Base-by-base conservation (phyloP, 2,329 filamentous ascomycete genomes). In the Trichocomaceae sp. region DNA sequence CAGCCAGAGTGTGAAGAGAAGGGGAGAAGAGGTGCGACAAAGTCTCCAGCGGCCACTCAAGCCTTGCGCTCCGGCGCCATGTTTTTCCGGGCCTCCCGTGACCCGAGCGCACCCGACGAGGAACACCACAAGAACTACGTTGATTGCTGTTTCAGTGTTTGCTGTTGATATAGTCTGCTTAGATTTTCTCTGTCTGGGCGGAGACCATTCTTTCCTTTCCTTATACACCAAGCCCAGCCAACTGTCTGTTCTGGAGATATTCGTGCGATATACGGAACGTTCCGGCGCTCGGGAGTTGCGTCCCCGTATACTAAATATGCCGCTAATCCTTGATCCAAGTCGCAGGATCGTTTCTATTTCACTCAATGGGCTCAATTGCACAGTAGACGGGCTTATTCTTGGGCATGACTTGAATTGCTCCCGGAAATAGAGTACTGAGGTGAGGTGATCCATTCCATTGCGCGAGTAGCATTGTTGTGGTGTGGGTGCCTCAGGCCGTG, bases 1-100 rank as follows among this genome's bases (percentile, higher is more conserved):
- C 41, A 47, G 46, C 55, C 50, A 47, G 47, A 49, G 39, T 45
- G 54, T 51, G 47, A 47, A 50, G 61, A 61, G 60, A 63, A 68
- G 61, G 60, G 61, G 60, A 37, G 50, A 33, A 22, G 19, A 51
- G 41, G 49, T 51, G 49, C 49, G 49, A 51, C 49, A 39, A 48
- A 37, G 42, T 47, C 42, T 41, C 41, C 37, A 41, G 50, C 42
- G 41, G 42, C 20, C 45, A 31, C 19, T 29, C 22, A 47, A 31
- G 23, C 22, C 23, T 22, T 53, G 31, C 39, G 47, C 29, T 22
- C 46, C 48, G 54, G 54, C 44, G 9, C 12, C 4, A 2, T 1
- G 45, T 52, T 56, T 48, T 42, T 56, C 54, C 54, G 49, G 47
- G 9, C 23, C 23, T 44, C 54, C 54, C 54, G 54, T 52, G 54